Evolutionary conservation across 2,329 filamentous ascomycete genomes (phyloP), one percentile per base, ranked within the genome.

Genomic region (Colletotrichum tamarilloi): DNA sequence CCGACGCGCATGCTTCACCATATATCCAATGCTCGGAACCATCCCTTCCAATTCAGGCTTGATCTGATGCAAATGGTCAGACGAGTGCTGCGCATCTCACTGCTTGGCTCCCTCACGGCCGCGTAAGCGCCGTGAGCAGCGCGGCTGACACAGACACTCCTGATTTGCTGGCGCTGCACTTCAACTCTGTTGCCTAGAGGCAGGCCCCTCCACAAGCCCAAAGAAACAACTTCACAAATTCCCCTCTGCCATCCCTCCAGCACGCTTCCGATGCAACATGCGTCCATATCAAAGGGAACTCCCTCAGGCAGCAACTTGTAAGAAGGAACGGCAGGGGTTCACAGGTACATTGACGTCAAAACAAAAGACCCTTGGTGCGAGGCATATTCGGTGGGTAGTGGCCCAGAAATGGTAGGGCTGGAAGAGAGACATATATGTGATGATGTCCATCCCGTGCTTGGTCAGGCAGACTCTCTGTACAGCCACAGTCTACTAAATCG

Each of bases 121-220:
- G 46, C 67, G 71, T 73, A 71, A 73, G 71, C 71, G 49, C 56
- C 67, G 71, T 73, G 65, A 73, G 71, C 71, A 71, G 49, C 38
- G 26, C 26, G 38, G 26, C 38, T 46, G 22, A 14, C 19, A 8
- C 16, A 22, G 28, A 19, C 19, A 28, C 30, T 14, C 60, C 26
- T 66, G 60, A 73, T 66, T 62, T 60, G 70, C 60, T 26, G 24
- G 24, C 26, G 22, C 46, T 26, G 35, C 32, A 53, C 14, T 49
- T 59, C 57, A 66, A 56, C 67, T 30, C 60, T 73, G 71, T 56
- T 73, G 71, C 71, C 71, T 73, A 60, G 49, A 55, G 42, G 22
- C 32, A 19, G 19, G 7, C 14, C 19, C 28, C 11, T 24, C 58
- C 46, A 32, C 52, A 35, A 14, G 11, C 3, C 14, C 38, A 12